Base-by-base conservation (phyloP, 192 early-diverging fungal species). In the Entophlyctis luteolus region DNA sequence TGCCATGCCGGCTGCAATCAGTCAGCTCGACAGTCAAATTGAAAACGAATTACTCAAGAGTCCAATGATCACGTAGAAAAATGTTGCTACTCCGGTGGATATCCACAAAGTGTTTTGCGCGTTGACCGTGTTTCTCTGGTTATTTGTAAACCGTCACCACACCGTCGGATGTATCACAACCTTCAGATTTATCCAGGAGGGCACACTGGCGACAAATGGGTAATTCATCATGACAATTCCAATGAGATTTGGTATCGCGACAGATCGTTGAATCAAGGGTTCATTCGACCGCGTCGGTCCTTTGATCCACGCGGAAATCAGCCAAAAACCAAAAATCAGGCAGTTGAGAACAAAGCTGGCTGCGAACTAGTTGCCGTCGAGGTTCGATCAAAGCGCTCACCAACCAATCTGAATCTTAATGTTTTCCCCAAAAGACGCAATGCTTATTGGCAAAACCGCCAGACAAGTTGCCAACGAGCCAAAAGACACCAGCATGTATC, bases 121-220 rank as follows among this genome's bases (percentile, higher is more conserved):
- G 59, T 76, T 85, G 1, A 85, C 79, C 29, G 67, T 67, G 2
- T 73, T 72, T 68, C 67, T 57, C 79, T 80, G 46, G 1, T 8
- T 8, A 10, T 2, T 23, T n/a, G 4, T 1, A n/a, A 47, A 47
- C 45, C 18, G 45, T 47, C 45, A 47, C 18, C 22, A 22, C 45
- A 47, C 2, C 1, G 18, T 1, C 18, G 45, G 1, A n/a, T 47
- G 18, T 22, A 47, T n/a, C n/a, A n/a, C n/a, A 27, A 77, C 77
- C 73, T 85, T 85, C 6, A 81, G 57, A 49, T 85, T 85, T 10
- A 85, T 69, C 83, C 83, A 85, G 20, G 72, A 68, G 28, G 83
- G 83, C 2, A 85, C 75, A 18, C 79, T 69, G 3, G 73, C 70
- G 18, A 79, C 77, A 53, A 79, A 79, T 1, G 83, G 82, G 39